Evolutionary conservation across 169 alveolate species (phyloP).

Genomic region (Toxoplasma gondii): DNA sequence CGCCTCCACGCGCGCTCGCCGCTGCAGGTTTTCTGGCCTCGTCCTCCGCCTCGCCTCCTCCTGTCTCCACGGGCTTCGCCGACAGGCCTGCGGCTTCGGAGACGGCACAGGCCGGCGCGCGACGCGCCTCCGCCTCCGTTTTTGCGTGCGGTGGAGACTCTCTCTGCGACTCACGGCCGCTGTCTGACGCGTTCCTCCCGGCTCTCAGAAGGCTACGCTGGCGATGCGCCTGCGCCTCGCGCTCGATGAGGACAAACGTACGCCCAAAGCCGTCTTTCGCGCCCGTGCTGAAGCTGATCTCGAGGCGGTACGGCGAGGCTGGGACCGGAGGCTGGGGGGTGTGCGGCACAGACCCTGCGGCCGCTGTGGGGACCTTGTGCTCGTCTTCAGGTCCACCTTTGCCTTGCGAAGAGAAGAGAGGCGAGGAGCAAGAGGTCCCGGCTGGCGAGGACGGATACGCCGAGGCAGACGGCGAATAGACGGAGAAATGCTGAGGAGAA

Average conservation of each 20-base stretch:
- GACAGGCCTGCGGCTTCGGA: background rate
- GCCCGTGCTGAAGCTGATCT: conserved; percentile 64
- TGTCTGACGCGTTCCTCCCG: background rate
- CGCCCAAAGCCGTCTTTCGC: conserved; percentile 67
- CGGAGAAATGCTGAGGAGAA: background rate
- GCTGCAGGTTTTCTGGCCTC: background rate
- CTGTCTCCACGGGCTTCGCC: background rate
- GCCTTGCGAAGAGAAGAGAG: background rate
- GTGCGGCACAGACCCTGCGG: too few species aligned
- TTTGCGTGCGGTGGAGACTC: too few species aligned
- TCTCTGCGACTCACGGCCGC: background rate
- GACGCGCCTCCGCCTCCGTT: background rate
- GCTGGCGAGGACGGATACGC: background rate
- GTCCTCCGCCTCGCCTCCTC: background rate
- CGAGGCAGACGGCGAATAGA: background rate
- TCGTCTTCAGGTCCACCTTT: background rate
- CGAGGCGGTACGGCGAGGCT: conserved; percentile 55
- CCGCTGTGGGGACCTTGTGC: background rate
- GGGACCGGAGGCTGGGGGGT: conserved; percentile 20
- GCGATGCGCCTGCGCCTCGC: conserved; percentile 57
- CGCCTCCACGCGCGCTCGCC: background rate
- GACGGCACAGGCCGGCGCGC: background rate
- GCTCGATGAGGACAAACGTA: conserved; percentile 42
- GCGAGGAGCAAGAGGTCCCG: background rate
- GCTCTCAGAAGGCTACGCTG: background rate